These are phyloP conservation scores for Pisolithus thermaeus DNA, from an alignment of 1,284 basidiomycete species.

Conservation along the genomic window DNA sequence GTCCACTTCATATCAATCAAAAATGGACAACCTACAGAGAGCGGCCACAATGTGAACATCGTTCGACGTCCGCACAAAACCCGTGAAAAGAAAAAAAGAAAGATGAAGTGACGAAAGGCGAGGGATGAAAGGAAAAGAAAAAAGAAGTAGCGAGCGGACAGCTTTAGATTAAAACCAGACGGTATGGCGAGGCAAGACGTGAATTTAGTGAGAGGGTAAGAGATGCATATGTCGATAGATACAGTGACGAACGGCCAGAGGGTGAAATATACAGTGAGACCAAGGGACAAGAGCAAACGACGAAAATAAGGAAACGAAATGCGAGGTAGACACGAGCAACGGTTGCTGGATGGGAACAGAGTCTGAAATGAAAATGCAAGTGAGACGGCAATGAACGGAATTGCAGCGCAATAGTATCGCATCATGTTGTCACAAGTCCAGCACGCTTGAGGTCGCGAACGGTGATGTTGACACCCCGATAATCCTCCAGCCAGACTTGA, in stretches of 20 bases:
- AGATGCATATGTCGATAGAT: slow-evolving; percentile 24
- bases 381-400: neutral
- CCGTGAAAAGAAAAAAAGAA: neutral
- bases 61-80: too few relatives aligned
- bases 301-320: neutral
- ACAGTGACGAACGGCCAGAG: slow-evolving; percentile 5
- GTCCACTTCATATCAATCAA: too few relatives aligned
- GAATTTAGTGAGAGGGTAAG: neutral
- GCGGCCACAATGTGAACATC: too few relatives aligned
- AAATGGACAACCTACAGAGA: too few relatives aligned
- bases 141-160: neutral
- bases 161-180: too few relatives aligned
- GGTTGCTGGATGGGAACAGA: neutral
- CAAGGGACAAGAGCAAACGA: slow-evolving; percentile 5
- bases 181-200: too few relatives aligned
- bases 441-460: slow-evolving; percentile 27
- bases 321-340: neutral
- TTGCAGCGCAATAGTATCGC: neutral
- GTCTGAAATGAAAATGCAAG: neutral
- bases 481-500: slow-evolving; percentile 11
- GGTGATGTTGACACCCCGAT: slow-evolving; percentile 24
- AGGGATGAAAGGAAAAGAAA: neutral
- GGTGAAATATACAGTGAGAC: slow-evolving; percentile 22
- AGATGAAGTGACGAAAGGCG: too few relatives aligned
- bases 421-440: slow-evolving; percentile 19